These are phyloP conservation scores for Vaccinium corymbosum DNA, from an alignment of 148 eudicot genomes.

Conservation along the genomic window DNA sequence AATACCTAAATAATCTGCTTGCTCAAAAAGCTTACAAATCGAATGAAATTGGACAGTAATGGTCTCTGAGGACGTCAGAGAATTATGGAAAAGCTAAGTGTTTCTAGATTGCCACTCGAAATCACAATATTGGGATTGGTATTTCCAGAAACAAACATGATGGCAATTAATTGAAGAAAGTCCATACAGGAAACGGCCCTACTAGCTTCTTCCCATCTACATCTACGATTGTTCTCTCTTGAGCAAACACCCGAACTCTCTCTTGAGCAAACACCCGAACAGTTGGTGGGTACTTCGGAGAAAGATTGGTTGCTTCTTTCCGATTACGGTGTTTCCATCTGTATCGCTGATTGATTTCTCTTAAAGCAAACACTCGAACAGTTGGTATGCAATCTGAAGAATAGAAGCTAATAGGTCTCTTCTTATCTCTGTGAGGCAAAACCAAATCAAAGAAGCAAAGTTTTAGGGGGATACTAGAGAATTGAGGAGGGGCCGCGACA, in stretches of 20 bases:
- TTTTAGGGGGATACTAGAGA: background rate
- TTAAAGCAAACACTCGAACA: no score
- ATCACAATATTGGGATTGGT: no score
- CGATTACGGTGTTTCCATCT: no score
- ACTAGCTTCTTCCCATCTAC: background rate
- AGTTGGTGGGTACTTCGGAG: background rate
- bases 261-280: background rate
- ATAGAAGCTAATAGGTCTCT: no score
- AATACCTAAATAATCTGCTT: background rate
- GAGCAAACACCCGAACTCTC: background rate
- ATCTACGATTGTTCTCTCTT: no score
- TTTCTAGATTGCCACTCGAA: background rate
- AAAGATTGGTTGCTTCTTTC: no score
- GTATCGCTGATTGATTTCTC: no score
- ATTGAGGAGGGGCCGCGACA: constrained; percentile 15
- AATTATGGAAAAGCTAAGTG: background rate
- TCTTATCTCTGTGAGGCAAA: no score
- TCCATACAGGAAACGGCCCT: background rate
- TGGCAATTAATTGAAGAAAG: background rate
- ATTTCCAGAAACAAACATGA: background rate
- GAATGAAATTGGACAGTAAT: background rate
- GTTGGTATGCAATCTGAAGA: no score
- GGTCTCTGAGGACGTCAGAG: no score
- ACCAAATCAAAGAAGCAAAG: no score
- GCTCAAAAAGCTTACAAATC: background rate